A percentile compares a stretch with the other conserved stretches of the same genome.
Conservation (phyloP, 2,329 filamentous ascomycete species). For the Annulohypoxylon truncatum region DNA sequence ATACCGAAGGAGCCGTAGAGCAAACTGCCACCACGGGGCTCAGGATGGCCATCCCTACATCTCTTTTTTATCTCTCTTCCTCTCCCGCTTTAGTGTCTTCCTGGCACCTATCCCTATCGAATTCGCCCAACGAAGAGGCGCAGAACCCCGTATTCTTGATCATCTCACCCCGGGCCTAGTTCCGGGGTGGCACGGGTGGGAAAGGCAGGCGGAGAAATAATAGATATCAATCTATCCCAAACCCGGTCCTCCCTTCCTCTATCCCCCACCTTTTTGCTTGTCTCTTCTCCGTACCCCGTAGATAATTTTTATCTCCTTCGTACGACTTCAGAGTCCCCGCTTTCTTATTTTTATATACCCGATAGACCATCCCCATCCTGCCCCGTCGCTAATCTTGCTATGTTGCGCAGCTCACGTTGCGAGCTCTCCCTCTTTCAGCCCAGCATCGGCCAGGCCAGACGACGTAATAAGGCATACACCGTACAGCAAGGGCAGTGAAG, state of each 20-base stretch:
- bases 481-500: neutral
- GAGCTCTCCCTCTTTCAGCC: conserved; percentile 1
- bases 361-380: neutral
- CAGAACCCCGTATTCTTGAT: conserved; percentile 22
- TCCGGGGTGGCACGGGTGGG: conserved; percentile 5
- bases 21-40: conserved; percentile 16
- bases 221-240: conserved; percentile 21
- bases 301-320: conserved; percentile 4
- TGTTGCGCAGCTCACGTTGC: neutral
- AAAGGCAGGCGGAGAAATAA: neutral
- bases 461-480: conserved; percentile 18
- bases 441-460: neutral
- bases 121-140: conserved; percentile 25
- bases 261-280: neutral
- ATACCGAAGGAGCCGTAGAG: conserved; percentile 33
- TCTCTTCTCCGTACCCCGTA: neutral
- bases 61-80: neutral
- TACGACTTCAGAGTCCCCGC: neutral
- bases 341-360: conserved; percentile 21
- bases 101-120: conserved; percentile 2
- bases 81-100: neutral
- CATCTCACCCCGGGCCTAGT: conserved; percentile 7
- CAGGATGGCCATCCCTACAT: neutral
- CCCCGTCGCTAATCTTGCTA: neutral
- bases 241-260: conserved; percentile 4